phyloP scores from a whole-genome alignment of 176 grass and related monocot species.

The Oryza longistaminata region DNA sequence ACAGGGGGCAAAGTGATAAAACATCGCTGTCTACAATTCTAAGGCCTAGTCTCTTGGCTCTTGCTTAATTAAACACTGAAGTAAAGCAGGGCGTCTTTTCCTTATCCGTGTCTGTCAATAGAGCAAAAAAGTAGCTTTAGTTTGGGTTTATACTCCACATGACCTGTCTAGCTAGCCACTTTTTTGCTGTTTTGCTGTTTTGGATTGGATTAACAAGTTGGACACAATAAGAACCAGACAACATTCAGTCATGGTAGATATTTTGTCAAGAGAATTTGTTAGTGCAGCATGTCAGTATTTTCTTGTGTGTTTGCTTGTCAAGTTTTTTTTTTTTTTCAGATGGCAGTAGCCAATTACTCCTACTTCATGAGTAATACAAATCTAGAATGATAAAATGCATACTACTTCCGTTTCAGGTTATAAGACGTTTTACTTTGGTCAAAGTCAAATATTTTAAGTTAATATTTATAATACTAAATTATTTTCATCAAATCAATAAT shows the following conservation, averaged over 20 bases:
- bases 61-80: slow-evolving; percentile 14
- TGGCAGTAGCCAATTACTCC: neutral
- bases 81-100: slow-evolving; percentile 13
- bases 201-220: neutral
- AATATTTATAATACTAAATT: no score
- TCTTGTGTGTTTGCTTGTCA: neutral
- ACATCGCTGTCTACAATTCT: slow-evolving; percentile 36
- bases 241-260: neutral
- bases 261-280: neutral
- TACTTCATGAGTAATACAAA: neutral
- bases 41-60: neutral
- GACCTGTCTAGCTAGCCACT: slow-evolving; percentile 26
- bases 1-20: slow-evolving; percentile 38
- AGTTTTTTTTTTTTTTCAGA: neutral
- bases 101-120: neutral
- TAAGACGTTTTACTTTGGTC: no score
- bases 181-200: no score
- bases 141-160: neutral
- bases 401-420: no score
- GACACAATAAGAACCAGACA: neutral
- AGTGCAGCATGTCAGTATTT: no score
- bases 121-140: neutral
- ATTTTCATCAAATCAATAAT: no score
- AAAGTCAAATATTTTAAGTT: no score
- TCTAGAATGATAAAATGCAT: neutral